Evolutionary conservation across 345 rosid species (phyloP), one percentile per base, ranked within the genome.

Genomic region (Camelina sativa): DNA sequence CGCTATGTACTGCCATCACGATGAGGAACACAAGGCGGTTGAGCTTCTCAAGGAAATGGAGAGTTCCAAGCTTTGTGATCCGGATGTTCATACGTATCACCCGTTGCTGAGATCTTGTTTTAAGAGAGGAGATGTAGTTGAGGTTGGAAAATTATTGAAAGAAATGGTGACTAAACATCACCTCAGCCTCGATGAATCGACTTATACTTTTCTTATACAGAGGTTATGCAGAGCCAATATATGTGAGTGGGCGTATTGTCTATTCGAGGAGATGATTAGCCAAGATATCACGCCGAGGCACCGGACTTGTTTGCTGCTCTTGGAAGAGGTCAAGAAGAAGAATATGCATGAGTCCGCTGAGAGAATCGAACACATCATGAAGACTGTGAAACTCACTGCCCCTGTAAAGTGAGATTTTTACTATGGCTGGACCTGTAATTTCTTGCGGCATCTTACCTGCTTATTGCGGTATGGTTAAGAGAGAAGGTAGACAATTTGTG

Each of bases 131-230:
- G 84, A 77, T 62, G 80, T 84, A 2, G 90, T 87, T 47, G 80
- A 79, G 74, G 85, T 91, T 77, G 82, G 81, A 73, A 81, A 60
- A 7, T 64, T 94, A 65, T 73, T 90, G 84, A 81, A 84, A 61
- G 93, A 87, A 69, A 85, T 87, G 91, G 89, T 84, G 65, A 86
- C 84, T 41, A 91, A 85, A 76, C 87, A 91, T 75, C 87, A 88
- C 52, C 87, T 90, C n/a, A 91, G 96, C 71, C 83, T 89, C 54
- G 97, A 94, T 80, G 48, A 82, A 48, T 84, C 93, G 13, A 78
- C 89, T 13, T 90, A 91, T 79, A 76, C 87, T 3, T 90, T 94
- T 67, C 50, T 91, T 69, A 85, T 94, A 78, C 98, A 94, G 66
- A 89, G 96, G 52, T 82, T 91, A 7, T 88, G 91, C 54, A 83